Evolutionary conservation across 148 eudicot species (phyloP), one percentile per base, ranked within the genome.

Genomic region (Nepenthes gracilis): DNA sequence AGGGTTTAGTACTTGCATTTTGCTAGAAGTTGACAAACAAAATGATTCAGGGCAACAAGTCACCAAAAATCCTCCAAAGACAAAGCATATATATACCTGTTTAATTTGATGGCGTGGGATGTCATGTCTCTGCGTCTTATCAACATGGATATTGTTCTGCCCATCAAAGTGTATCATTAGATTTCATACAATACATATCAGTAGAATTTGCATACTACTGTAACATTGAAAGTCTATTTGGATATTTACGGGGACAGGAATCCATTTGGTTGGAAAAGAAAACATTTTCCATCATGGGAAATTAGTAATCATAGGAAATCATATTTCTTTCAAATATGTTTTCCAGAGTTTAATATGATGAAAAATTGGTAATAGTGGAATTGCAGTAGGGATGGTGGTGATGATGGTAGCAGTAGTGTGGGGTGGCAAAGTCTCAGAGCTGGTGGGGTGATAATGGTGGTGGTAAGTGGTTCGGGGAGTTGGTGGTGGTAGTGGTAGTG

Each of bases 111-210:
- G 90, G 59, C 97, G 80, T 12, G 93, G 96, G 60, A 91, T 67
- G 59, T 85, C 88, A 71, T 91, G 97, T 64, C 93, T 77, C 53
- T 71, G 70, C 55, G 70, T 78, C 62, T 79, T 77, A 49, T 85
- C 85, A 67, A 85, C 62, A 48, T 74, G 57, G 51, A 92, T 81
- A 68, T 68, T 79, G 62, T 88, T 88, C 96, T 87, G 86, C 73
- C 72, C 52, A 67, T 48, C 32, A 54, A 64, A 2, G 64, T 53
- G 55, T 6, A 59, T 64, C 34, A 55, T 55, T 6, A 55, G 14
- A 33, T 32, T 55, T 35, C 35, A 55, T 35, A 55, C 2, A 6
- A 54, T 8, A 23, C 23, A 23, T 23, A 23, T 23, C 23, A 23
- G 23, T 23, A 23, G 23, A 23, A 23, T 23, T 23, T 23, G 23